A percentile compares a stretch with the other conserved stretches of the same genome.
Conservation (phyloP, 345 rosid species). For the Citrus mangshanensis region DNA sequence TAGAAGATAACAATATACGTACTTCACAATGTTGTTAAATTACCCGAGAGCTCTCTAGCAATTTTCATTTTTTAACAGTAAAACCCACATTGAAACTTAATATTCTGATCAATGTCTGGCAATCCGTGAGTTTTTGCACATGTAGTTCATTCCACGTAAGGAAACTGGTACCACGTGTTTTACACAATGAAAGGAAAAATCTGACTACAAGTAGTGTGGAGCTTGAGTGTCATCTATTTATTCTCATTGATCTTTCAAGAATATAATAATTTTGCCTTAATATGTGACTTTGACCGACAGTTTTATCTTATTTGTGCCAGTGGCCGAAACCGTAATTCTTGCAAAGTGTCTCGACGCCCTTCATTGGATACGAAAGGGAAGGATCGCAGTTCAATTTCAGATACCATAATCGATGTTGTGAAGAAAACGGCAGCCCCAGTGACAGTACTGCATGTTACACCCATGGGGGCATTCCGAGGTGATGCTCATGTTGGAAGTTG, state of each 20-base stretch:
- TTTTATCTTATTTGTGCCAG: slow-evolving; percentile 28
- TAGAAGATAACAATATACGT: neutral
- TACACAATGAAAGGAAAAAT: too few species aligned
- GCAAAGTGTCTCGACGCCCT: slow-evolving; percentile 57
- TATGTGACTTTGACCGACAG: slow-evolving; percentile 1
- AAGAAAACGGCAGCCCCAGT: slow-evolving; percentile 40
- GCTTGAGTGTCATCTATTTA: neutral
- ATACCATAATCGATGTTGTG: slow-evolving; percentile 34
- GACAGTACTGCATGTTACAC: slow-evolving; percentile 56
- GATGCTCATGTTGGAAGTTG: slow-evolving; percentile 69
- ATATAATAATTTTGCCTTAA: neutral
- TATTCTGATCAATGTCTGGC: neutral
- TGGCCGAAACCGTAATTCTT: slow-evolving; percentile 36
- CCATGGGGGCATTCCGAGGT: slow-evolving; percentile 60
- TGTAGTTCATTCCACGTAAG: neutral
- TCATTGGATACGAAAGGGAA: slow-evolving; percentile 37
- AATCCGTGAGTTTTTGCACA: neutral
- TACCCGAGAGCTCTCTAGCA: neutral
- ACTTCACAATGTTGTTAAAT: neutral
- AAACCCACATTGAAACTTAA: neutral
- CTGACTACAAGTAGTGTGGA: neutral
- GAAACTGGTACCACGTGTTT: neutral
- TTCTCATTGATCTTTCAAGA: neutral
- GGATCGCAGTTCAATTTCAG: slow-evolving; percentile 46
- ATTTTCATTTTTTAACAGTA: neutral